Conservation (phyloP, 2,329 filamentous ascomycete genomes). For the Fusarium equiseti region DNA sequence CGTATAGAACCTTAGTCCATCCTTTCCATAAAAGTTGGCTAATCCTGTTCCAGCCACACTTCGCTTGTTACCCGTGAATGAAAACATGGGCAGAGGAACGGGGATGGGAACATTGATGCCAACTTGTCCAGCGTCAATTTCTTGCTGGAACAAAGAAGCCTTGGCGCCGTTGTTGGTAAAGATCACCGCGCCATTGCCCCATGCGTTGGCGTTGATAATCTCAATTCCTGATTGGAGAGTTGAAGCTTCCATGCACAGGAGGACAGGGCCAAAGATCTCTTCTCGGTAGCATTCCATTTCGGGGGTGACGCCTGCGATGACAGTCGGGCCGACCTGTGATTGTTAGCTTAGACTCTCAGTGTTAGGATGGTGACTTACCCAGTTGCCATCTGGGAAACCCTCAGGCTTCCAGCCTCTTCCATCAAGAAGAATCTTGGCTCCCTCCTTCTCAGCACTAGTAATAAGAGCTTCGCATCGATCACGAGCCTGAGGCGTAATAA, state of each 20-base stretch:
- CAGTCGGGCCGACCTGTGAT: constrained; percentile 72
- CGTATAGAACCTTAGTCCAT: constrained; percentile 88
- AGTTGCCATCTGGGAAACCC: constrained; percentile 77
- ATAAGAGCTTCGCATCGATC: constrained; percentile 79
- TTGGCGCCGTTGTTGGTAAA: constrained; percentile 80
- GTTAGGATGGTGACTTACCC: constrained; percentile 51
- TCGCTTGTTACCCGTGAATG: constrained; percentile 81
- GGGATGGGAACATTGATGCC: constrained; percentile 83
- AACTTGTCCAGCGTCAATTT: constrained; percentile 84
- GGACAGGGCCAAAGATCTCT: constrained; percentile 84
- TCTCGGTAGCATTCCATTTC: constrained; percentile 83
- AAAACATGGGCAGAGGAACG: constrained; percentile 73
- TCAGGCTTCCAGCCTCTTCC: constrained; percentile 77
- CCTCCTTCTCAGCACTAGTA: constrained; percentile 77
- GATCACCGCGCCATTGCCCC: constrained; percentile 83
- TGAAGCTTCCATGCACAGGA: constrained; percentile 79
- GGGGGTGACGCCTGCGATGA: constrained; percentile 80
- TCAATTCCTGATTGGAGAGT: constrained; percentile 81
- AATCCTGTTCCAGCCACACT: constrained; percentile 87
- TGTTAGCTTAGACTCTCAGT: not conserved
- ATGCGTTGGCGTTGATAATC: constrained; percentile 83
- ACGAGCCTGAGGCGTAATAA: constrained; percentile 80
- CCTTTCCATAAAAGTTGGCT: constrained; percentile 91
- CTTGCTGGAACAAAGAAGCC: constrained; percentile 77
- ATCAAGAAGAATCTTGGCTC: constrained; percentile 80